These are phyloP conservation scores for Globisporangium alternatum DNA, from an alignment of 352 stramenopile genomes.

Conservation along the genomic window DNA sequence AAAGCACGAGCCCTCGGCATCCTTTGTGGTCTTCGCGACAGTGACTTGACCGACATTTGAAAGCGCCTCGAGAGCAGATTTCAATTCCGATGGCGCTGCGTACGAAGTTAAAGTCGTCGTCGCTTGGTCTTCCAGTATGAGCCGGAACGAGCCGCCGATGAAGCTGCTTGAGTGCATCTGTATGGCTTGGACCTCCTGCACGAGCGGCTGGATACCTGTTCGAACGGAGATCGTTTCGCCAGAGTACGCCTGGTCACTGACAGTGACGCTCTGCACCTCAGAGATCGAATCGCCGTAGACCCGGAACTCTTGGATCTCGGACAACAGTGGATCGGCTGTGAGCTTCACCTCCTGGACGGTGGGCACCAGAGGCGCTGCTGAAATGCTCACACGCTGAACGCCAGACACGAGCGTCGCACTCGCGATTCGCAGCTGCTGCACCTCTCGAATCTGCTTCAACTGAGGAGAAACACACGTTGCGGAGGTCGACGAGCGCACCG, in stretches of 20 bases:
- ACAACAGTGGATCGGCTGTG: constrained; percentile 16
- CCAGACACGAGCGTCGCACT: constrained; percentile 42
- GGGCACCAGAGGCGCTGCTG: constrained; percentile 30
- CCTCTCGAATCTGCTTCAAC: constrained; percentile 67
- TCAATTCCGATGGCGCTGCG: constrained; percentile 38
- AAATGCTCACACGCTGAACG: constrained; percentile 51
- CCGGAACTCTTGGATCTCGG: constrained; percentile 54
- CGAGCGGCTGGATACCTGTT: constrained; percentile 29
- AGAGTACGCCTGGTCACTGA: constrained; percentile 33
- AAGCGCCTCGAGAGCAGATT: constrained; percentile 47
- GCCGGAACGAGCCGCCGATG: constrained; percentile 46
- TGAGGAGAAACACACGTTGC: constrained; percentile 65
- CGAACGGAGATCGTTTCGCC: constrained; percentile 35
- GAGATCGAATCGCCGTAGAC: constrained; percentile 33
- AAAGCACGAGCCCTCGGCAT: constrained; percentile 36
- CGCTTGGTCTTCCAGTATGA: constrained; percentile 31
- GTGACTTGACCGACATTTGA: constrained; percentile 31
- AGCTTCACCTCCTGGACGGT: constrained; percentile 45
- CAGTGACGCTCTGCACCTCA: constrained; percentile 39
- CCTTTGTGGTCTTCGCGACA: constrained; percentile 29
- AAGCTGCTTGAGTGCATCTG: constrained; percentile 36
- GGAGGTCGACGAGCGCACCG: constrained; percentile 53
- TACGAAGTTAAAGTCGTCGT: constrained; percentile 49
- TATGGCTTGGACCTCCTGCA: constrained; percentile 43
- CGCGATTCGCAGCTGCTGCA: constrained; percentile 75